A percentile compares a stretch with the other conserved stretches of the same genome.
Evolutionary conservation across 2,329 filamentous ascomycete genomes (phyloP).

Genomic region (Epichloe elymi): DNA sequence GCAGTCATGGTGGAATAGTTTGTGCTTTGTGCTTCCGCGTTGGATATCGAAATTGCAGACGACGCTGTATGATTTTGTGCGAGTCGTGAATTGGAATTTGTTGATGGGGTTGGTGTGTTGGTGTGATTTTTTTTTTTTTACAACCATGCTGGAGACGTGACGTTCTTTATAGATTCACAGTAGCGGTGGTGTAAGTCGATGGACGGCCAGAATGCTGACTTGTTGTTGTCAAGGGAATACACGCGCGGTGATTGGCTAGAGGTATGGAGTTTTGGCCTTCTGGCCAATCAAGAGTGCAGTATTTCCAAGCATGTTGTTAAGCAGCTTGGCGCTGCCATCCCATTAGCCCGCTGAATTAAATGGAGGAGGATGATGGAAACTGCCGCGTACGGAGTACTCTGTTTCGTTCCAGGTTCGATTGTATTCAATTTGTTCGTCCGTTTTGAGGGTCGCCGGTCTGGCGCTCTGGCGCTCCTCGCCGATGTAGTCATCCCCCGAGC

Average conservation of each 20-base stretch:
- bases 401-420: too few relatives aligned
- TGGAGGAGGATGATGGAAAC: too few relatives aligned
- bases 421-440: too few relatives aligned
- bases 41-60: not conserved
- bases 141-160: not conserved
- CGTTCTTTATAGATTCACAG: slow-evolving; percentile 1
- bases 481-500: too few relatives aligned
- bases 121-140: too few relatives aligned
- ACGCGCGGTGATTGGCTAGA: not conserved
- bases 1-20: slow-evolving; percentile 17
- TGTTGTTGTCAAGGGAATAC: not conserved
- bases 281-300: not conserved
- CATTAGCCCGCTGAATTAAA: too few relatives aligned
- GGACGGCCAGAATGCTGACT: not conserved
- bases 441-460: too few relatives aligned
- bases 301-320: slow-evolving; percentile 1
- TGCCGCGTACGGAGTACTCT: too few relatives aligned
- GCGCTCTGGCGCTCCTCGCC: too few relatives aligned
- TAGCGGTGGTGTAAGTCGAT: not conserved
- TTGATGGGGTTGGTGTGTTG: not conserved
- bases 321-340: too few relatives aligned
- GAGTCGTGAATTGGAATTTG: not conserved
- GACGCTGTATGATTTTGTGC: not conserved
- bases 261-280: not conserved
- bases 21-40: not conserved